Evolutionary conservation across 2,329 filamentous ascomycete genomes (phyloP), one percentile per base, ranked within the genome.

Genomic region (Beauveria caledonica): DNA sequence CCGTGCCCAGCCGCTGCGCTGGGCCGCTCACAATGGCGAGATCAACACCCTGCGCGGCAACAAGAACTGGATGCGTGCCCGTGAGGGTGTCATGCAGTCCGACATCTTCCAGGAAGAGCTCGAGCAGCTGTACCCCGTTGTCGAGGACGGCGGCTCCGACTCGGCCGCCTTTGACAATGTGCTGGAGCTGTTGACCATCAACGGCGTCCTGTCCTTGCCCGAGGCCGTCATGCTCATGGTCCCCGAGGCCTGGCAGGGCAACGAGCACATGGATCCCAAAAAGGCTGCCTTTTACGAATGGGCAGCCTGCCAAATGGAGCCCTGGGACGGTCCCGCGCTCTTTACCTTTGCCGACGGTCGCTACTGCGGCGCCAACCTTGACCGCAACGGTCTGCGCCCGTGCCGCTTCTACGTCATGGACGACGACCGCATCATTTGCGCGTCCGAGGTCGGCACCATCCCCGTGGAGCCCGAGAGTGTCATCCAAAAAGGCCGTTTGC

Each of bases 211-310:
- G 57, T 97, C 93, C 52, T 82, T 97, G 3, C 93, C 93, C 17
- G 93, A 97, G 75, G 93, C 93, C 55, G 90, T 97, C 67, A 97
- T 97, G 93, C 83, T 97, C 68, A 96, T 97, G 92, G 90, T 97
- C 54, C 93, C 93, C 23, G 93, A 97, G 77, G 93, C 93, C 63
- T 97, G 93, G 93, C 92, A 97, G 76, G 93, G 92, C 63, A 97
- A 97, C 74, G 80, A 86, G 42, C 80, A 86, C 62, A 96, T 97
- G 88, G 92, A 97, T 69, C 90, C 92, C 60, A 89, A 90, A 70
- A 97, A 97, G 78, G 90, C 92, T 62, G 93, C 93, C 56, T 97
- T 97, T 77, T 97, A 97, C 77, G 92, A 97, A 74, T 97, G 93
- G 92, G 93, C 93, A 69, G 92, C 92, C 66, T 97, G 93, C 75